Percentiles rank a stretch among this genome's conserved stretches.
Evolutionary conservation across 768 basidiomycete species (phyloP).

Genomic region (Leucosporidium yakuticum): DNA sequence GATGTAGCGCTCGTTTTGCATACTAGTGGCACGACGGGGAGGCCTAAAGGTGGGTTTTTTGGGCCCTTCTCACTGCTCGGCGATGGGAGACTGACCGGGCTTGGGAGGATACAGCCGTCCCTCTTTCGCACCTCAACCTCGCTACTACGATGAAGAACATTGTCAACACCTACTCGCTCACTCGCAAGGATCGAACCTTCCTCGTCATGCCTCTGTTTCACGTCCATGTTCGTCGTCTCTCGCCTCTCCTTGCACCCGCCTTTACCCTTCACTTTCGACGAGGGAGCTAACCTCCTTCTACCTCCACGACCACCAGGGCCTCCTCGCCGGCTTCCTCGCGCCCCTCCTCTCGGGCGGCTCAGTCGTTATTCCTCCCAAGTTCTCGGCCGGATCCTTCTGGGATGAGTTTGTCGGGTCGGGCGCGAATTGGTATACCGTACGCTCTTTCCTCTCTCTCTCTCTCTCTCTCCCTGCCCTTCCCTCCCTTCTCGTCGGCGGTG

Average conservation of each 20-base stretch:
- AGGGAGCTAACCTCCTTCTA: background rate
- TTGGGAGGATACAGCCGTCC: slow-evolving; percentile 34
- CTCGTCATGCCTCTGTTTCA: slow-evolving; percentile 57
- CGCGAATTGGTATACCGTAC: slow-evolving; percentile 52
- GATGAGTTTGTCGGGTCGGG: slow-evolving; percentile 44
- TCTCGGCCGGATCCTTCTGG: slow-evolving; percentile 55
- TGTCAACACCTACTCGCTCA: slow-evolving; percentile 42
- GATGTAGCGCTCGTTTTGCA: slow-evolving; percentile 57
- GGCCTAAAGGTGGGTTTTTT: slow-evolving; percentile 51
- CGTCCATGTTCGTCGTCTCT: slow-evolving; percentile 50
- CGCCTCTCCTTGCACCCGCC: background rate
- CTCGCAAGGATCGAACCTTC: slow-evolving; percentile 40
- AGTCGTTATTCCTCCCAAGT: slow-evolving; percentile 55
- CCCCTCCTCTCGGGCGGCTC: slow-evolving; percentile 55
- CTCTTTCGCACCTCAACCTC: slow-evolving; percentile 43
- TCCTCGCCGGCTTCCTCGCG: slow-evolving; percentile 57
- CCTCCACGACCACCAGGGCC: slow-evolving; percentile 39
- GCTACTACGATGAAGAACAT: slow-evolving; percentile 43
- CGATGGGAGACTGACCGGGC: background rate
- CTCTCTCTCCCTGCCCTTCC: too few species aligned
- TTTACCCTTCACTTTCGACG: too few species aligned
- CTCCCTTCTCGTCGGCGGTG: too few species aligned
- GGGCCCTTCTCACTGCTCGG: too few species aligned
- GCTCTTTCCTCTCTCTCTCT: too few species aligned
- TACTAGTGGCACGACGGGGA: slow-evolving; percentile 58